A percentile compares a stretch with the other conserved stretches of the same genome.
These are phyloP conservation scores for Cunninghamia lanceolata DNA, from an alignment of 75 land plant genomes.

Conservation along the genomic window DNA sequence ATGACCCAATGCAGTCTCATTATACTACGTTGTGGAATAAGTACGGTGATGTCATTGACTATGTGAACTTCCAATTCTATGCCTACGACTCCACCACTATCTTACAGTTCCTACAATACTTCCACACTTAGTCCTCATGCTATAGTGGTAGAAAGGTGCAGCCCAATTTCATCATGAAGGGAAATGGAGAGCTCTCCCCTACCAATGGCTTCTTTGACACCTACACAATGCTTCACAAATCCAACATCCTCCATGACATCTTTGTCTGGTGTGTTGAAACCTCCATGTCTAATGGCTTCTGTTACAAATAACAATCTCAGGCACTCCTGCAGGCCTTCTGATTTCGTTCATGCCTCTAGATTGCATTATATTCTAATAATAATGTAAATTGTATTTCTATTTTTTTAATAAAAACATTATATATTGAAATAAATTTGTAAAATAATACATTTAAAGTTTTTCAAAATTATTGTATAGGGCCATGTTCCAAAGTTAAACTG, in stretches of 20 bases:
- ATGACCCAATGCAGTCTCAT: conserved; percentile 3
- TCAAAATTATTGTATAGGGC: too few relatives aligned
- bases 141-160: conserved; percentile 21
- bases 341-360: too few relatives aligned
- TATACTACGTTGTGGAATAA: conserved; percentile 18
- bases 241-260: conserved; percentile 19
- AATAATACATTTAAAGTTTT: too few relatives aligned
- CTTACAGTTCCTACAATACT: conserved; percentile 12
- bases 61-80: conserved; percentile 37
- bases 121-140: conserved; percentile 6
- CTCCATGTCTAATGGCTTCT: conserved; percentile 21
- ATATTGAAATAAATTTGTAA: too few relatives aligned
- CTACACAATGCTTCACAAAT: conserved; percentile 14
- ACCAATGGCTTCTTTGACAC: conserved; percentile 17
- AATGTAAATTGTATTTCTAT: too few relatives aligned
- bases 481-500: too few relatives aligned
- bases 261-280: conserved; percentile 28
- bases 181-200: conserved; percentile 7
- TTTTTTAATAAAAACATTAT: too few relatives aligned
- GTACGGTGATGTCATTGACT: conserved; percentile 18
- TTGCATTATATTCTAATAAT: too few relatives aligned
- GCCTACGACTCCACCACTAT: conserved; percentile 17
- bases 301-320: conserved; percentile 18
- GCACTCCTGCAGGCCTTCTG: conserved; percentile 5
- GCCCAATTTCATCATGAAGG: conserved; percentile 14